phyloP scores from a whole-genome alignment of 2,329 filamentous ascomycete genomes.

The Incumbomyces delicatus region DNA sequence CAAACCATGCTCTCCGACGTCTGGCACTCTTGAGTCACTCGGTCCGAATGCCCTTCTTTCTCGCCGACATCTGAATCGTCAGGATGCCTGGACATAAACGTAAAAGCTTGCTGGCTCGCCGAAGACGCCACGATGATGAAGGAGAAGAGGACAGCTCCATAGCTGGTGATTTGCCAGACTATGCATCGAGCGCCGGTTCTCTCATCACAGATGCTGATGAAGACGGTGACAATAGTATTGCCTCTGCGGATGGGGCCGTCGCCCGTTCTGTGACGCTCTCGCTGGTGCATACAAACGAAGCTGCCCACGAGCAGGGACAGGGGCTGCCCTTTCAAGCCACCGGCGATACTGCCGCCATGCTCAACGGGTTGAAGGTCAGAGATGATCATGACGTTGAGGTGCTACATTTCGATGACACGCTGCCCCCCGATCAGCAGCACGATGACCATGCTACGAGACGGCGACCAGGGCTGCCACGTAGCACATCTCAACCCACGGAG shows the following conservation, averaged over 20 bases:
- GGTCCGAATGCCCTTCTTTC: not conserved
- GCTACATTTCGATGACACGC: conserved; percentile 42
- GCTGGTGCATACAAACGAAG: not conserved
- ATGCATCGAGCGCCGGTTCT: conserved; percentile 55
- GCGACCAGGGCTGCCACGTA: not conserved
- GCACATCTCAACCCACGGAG: conserved; percentile 3
- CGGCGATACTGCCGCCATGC: conserved; percentile 51
- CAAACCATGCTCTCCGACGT: conserved; percentile 5
- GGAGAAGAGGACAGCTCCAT: conserved; percentile 41
- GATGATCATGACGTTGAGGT: conserved; percentile 33
- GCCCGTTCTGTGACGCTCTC: conserved; percentile 10
- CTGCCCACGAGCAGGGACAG: not conserved
- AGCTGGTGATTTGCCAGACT: conserved; percentile 45
- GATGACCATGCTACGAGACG: conserved; percentile 1
- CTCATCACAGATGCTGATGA: conserved; percentile 47
- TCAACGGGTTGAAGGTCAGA: conserved; percentile 47
- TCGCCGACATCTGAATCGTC: not conserved
- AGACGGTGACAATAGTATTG: conserved; percentile 48
- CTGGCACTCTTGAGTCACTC: not conserved
- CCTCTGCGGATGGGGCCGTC: conserved; percentile 29
- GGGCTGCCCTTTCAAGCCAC: conserved; percentile 4
- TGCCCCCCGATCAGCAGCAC: no score
- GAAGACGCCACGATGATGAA: conserved; percentile 39
- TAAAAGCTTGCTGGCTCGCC: conserved; percentile 36
- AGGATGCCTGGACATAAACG: conserved; percentile 34